Evolutionary conservation across 2,329 filamentous ascomycete genomes (phyloP).

Genomic region (Parasarocladium wereldwijsianum): DNA sequence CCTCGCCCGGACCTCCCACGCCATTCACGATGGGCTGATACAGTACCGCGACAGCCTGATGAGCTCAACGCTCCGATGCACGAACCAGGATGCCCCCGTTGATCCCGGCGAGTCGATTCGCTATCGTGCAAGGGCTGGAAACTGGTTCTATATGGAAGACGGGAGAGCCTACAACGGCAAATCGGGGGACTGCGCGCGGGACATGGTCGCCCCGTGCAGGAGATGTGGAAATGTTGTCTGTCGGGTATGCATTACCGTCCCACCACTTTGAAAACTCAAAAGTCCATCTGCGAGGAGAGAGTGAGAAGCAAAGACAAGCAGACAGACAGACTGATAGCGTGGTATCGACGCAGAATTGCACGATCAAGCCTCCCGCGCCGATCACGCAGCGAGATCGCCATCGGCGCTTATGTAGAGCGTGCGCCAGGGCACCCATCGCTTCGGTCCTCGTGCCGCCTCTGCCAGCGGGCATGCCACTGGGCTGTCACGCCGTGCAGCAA

Average conservation of each 20-base stretch:
- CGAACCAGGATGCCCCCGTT: conserved; percentile 47
- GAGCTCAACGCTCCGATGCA: conserved; percentile 63
- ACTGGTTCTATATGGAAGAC: conserved; percentile 46
- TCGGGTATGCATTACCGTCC: conserved; percentile 41
- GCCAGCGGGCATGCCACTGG: conserved; percentile 29
- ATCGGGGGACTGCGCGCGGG: conserved; percentile 65
- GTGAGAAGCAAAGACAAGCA: too few relatives aligned
- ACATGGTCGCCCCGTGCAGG: conserved; percentile 74
- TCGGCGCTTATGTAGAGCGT: conserved; percentile 65
- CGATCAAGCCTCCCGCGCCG: conserved; percentile 63
- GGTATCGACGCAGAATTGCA: conserved; percentile 57
- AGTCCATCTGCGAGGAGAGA: too few relatives aligned
- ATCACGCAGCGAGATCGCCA: conserved; percentile 57
- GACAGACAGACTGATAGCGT: conserved; percentile 6
- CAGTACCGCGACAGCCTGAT: conserved; percentile 65
- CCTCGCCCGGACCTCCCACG: conserved; percentile 68
- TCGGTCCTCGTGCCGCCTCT: conserved; percentile 31
- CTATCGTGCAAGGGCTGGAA: conserved; percentile 39
- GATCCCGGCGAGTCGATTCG: conserved; percentile 41
- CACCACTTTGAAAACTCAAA: not conserved
- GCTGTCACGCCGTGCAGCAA: conserved; percentile 37
- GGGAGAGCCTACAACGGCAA: conserved; percentile 45
- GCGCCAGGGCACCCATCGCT: conserved; percentile 55
- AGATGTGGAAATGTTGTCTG: conserved; percentile 67
- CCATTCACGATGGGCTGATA: conserved; percentile 62